Conservation (phyloP, 257 asterid genomes). For the Solanum appendiculatum region DNA sequence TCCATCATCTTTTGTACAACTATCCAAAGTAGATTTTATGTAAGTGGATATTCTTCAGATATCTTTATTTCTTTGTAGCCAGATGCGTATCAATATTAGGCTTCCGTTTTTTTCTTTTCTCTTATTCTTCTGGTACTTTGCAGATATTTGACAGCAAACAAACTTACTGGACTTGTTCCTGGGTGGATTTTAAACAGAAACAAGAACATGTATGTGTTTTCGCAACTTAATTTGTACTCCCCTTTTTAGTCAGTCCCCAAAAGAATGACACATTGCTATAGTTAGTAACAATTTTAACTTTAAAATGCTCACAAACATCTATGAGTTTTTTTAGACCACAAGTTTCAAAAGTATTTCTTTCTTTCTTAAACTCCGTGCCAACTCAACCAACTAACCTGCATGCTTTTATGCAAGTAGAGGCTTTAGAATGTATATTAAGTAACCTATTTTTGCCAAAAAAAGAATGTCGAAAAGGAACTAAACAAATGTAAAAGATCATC, state of each 20-base stretch:
- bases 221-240: neutral
- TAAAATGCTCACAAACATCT: neutral
- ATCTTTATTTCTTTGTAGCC: constrained; percentile 2
- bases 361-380: neutral
- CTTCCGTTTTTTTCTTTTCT: neutral
- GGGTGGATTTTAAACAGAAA: constrained; percentile 55
- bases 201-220: constrained; percentile 52
- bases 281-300: neutral
- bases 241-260: neutral
- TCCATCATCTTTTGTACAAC: constrained; percentile 38
- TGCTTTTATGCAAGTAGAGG: neutral
- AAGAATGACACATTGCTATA: neutral
- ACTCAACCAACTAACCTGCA: neutral
- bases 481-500: neutral
- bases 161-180: constrained; percentile 60
- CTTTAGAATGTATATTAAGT: neutral
- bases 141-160: constrained; percentile 76
- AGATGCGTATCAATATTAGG: neutral
- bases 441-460: neutral
- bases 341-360: neutral
- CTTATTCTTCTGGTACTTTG: neutral
- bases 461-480: neutral
- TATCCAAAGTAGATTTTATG: constrained; percentile 56
- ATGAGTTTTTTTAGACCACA: neutral
- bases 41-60: constrained; percentile 30